phyloP scores from a whole-genome alignment of 2,329 filamentous ascomycete species.

The Colletotrichum salicis region DNA sequence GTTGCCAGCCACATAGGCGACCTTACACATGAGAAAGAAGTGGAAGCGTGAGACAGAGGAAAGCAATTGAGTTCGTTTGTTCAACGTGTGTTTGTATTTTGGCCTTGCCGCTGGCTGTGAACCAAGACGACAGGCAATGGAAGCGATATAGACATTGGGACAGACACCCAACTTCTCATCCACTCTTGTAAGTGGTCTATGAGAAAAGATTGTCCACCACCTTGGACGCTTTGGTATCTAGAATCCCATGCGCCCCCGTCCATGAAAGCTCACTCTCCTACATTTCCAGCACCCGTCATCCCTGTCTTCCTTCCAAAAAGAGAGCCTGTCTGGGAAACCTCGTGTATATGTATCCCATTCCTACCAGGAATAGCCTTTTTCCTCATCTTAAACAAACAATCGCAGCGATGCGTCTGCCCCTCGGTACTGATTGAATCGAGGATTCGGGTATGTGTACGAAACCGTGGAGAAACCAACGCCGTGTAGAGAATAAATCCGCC shows the following conservation, averaged over 20 bases:
- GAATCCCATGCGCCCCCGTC: neutral
- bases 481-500: neutral
- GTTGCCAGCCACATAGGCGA: no score
- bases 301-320: neutral
- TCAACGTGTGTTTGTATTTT: neutral
- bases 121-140: neutral
- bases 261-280: neutral
- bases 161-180: neutral
- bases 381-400: constrained; percentile 13
- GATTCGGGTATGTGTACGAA: constrained; percentile 34
- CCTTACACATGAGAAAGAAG: no score
- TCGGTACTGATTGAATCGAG: constrained; percentile 28
- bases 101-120: neutral
- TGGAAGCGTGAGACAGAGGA: no score
- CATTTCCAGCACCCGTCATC: neutral
- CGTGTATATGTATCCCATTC: constrained; percentile 8
- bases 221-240: no score
- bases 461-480: constrained; percentile 24
- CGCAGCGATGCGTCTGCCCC: constrained; percentile 29
- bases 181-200: neutral
- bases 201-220: neutral
- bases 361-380: neutral
- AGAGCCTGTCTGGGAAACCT: neutral
- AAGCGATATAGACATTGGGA: no score
- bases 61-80: neutral